Base-by-base conservation (phyloP, 2,329 filamentous ascomycete genomes). In the Pyrenophora tritici-repentis region DNA sequence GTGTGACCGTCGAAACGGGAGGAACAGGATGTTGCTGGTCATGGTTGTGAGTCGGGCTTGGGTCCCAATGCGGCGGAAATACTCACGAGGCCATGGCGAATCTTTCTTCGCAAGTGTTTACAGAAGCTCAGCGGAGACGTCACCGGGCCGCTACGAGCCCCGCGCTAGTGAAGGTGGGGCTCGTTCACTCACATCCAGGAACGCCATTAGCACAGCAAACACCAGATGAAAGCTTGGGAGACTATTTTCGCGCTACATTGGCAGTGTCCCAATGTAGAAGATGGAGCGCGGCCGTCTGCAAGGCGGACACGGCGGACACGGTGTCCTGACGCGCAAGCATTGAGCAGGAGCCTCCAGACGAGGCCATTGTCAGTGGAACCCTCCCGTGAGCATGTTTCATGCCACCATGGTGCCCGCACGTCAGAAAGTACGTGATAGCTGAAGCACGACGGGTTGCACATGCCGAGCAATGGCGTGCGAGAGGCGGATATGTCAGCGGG, bases 1-100 rank as follows among this genome's bases (percentile, higher is more conserved):
- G 58, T 89, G 86, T 43, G 91, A 93, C 70, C 87, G 89, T 65
- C 93, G 90, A 76, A 97, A 97, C 7, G 93, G 92, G 56, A 96
- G 81, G 71, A 87, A 85, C 48, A 96, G 83, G 58, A 89, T 85
- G 72, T 86, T 88, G 45, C 75, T 77, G 53, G 46, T 29, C 59
- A 71, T 63, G 26, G 10, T 3, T 9, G 45, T 38, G 50, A 32
- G 38, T 26, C 40, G 35, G 31, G 22, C 13, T 12, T 8, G 31
- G 29, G 7, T 17, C 16, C 10, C 14, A 18, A 6, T 9, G 9
- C 6, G 14, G 34, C 31, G 1, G 10, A 36, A 16, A 5, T 17
- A 60, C 65, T 59, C 50, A 70, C 66, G 65, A 68, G 39, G 62
- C 61, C 66, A 69, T 70, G 46, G 31, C 34, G 24, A 31, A n/a